phyloP scores from a whole-genome alignment of 768 basidiomycete genomes.

The Trichaptum fuscoviolaceum region DNA sequence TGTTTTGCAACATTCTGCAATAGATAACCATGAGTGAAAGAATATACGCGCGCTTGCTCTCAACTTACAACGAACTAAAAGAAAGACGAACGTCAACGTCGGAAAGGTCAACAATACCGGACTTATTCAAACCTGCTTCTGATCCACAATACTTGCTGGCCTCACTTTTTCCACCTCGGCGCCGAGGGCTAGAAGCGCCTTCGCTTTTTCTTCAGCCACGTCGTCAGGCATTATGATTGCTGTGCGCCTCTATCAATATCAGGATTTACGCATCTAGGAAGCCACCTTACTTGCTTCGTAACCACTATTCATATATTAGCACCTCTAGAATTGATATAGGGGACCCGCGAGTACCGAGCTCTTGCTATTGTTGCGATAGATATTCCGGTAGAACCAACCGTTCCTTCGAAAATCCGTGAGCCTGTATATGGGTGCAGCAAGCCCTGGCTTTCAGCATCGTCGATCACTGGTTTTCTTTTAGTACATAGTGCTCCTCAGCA shows the following conservation, averaged over 20 bases:
- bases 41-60: neutral
- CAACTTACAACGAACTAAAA: slow-evolving; percentile 53
- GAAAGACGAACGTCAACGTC: slow-evolving; percentile 4
- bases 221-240: slow-evolving; percentile 91
- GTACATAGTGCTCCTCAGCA: neutral
- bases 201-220: slow-evolving; percentile 87
- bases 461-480: slow-evolving; percentile 60
- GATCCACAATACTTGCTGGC: slow-evolving; percentile 96
- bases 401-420: slow-evolving; percentile 95
- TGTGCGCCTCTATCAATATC: slow-evolving; percentile 22
- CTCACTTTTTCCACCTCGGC: slow-evolving; percentile 86
- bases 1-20: slow-evolving; percentile 80
- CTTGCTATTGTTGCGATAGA: slow-evolving; percentile 91
- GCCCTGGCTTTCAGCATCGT: slow-evolving; percentile 84
- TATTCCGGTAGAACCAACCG: slow-evolving; percentile 93
- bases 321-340: slow-evolving; percentile 1
- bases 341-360: slow-evolving; percentile 53
- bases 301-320: slow-evolving; percentile 46
- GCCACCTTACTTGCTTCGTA: slow-evolving; percentile 71
- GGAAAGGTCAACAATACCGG: neutral
- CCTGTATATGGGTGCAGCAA: slow-evolving; percentile 80
- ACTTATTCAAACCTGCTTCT: slow-evolving; percentile 66
- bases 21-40: no score
- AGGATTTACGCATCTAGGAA: slow-evolving; percentile 6
- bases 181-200: slow-evolving; percentile 75